Evolutionary conservation across 2,329 filamentous ascomycete species (phyloP), one percentile per base, ranked within the genome.

Genomic region (Trichoderma atrobrunneum): DNA sequence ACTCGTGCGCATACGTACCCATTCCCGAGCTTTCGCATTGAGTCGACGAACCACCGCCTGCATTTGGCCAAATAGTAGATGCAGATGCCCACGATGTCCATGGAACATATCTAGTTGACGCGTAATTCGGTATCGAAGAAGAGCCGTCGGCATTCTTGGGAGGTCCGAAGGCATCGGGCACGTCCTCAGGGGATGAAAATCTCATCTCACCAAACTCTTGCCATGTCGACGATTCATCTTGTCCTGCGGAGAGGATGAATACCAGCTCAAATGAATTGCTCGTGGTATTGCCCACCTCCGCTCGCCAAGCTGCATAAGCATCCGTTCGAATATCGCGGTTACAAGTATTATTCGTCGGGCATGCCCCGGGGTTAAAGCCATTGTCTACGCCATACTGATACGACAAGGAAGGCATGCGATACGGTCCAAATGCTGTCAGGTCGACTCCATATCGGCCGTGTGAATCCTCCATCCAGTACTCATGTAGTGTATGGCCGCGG

Each of bases 381-480:
- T 84, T 79, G 54, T 85, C 84, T 8, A 88, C 76, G 12, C 86
- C 86, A 64, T 88, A 87, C 74, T 87, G 85, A 71, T 83, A 87
- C 1, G 82, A 82, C 32, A 81, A 79, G 3, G 78, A 77, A 1
- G 86, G 86, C 77, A 88, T 79, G n/a, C 79, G 79, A 72, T 88
- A 88, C 0, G 85, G 81, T 0, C 86, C 86, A 71, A 87, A 88
- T 0, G 84, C 83, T 0, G 85, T 87, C 76, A 88, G 74, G 71
- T 87, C 84, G 10, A 87, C 86, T 16, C 86, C 86, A 72, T 84
- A 88, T 21, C 83, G 81, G 3, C 86, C 86, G 14, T 81, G 84
- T 1, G 85, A 87, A 76, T 88, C 86, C 67, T 85, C 85, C 86
- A 87, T 88, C 86, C 86, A 88, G 75, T 88, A 88, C 77, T 88